Evolutionary conservation across 169 alveolate species (phyloP), one percentile per base, ranked within the genome.

Genomic region (Plasmodium gallinaceum): DNA sequence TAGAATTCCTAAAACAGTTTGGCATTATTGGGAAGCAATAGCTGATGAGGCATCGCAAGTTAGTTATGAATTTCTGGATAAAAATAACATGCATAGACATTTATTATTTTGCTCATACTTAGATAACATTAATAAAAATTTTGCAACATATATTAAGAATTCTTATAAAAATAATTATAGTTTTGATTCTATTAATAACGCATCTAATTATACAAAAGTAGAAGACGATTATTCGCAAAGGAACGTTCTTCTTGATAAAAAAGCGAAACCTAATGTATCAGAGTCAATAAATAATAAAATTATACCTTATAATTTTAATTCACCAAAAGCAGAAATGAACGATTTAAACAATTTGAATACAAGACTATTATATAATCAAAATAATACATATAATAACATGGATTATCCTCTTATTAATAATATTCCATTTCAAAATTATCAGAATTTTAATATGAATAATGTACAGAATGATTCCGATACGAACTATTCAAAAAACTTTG

Each of bases 11-110:
- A 92, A 92, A 16, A 89, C 95, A 1, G 88, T 92, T 9, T 92
- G 95, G 95, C 94, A 92, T 85, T 92, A 92, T 62, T 92, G 95
- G 95, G 95, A 92, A 37, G 95, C 95, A 1, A 62, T 76, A 12
- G 89, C 95, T 14, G 88, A 78, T 48, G 93, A 92, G 18, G 70
- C 95, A 2, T 88, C 70, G 0, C 69, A 86, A 71, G 75, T 92
- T 48, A 90, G 78, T 43, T 88, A 92, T 10, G 93, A 88, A 32
- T 61, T 83, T 65, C 22, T 90, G 10, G 88, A 73, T 32, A 92
- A 80, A n/a, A 62, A 88, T 12, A 70, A 71, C 45, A 70, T 51
- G 14, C 85, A 60, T 46, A 70, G 69, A 22, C 90, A 71, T 1
- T 65, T 88, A 18, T 70, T 83, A 16, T 76, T 68, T 66, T 66